phyloP scores from a whole-genome alignment of 225 moss, liverwort and hornwort species.

The Bryum argenteum region DNA sequence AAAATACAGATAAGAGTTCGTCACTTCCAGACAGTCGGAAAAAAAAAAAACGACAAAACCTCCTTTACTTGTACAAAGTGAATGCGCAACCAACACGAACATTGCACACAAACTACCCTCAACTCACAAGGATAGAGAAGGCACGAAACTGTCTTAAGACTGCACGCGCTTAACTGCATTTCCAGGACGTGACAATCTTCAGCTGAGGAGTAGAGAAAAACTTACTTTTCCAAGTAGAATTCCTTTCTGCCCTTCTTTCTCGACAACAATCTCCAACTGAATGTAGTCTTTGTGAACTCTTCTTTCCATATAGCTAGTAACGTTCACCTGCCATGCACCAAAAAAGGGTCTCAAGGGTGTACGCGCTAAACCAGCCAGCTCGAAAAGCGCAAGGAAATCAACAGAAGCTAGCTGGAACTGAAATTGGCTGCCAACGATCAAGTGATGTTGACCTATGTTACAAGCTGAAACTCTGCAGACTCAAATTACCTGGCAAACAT shows the following conservation, averaged over 20 bases:
- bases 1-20: neutral
- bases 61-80: neutral
- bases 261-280: conserved; percentile 84
- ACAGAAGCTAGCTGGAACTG: neutral
- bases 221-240: conserved; percentile 82
- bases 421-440: too few relatives aligned
- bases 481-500: conserved; percentile 76
- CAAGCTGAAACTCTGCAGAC: neutral
- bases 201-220: conserved; percentile 1
- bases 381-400: neutral
- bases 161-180: too few relatives aligned
- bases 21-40: neutral
- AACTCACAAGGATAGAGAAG: neutral
- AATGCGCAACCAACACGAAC: neutral
- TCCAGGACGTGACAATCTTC: neutral
- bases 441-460: neutral
- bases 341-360: conserved; percentile 4
- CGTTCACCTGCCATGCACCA: conserved; percentile 68
- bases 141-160: neutral
- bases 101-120: neutral
- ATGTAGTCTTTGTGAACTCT: conserved; percentile 74
- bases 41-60: neutral
- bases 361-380: conserved; percentile 7
- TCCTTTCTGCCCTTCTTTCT: conserved; percentile 76
- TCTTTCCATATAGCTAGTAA: conserved; percentile 76